Evolutionary conservation across 139 green algal species (phyloP), one percentile per base, ranked within the genome.

Genomic region (Ettlia oleoabundans): DNA sequence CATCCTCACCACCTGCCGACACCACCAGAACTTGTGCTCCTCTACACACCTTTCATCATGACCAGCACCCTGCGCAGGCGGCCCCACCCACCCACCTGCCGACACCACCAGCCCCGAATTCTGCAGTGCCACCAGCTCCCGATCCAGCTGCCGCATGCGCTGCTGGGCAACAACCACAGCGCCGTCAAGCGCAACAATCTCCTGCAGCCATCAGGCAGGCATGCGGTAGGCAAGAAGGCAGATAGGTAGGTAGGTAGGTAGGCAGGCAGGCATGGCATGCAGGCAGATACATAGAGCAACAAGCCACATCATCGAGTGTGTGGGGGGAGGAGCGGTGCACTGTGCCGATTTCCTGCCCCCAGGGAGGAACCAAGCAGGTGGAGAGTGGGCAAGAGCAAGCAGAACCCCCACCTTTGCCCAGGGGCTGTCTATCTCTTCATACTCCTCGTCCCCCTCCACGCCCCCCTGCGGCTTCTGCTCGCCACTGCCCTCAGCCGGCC

Each of bases 81-180:
- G n/a, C n/a, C n/a, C n/a, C n/a, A n/a, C n/a, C n/a, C n/a, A n/a
- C 75, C 8, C 58, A 71, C 75, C 75, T 4, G 40, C 75, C 38
- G 62, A 33, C 40, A 70, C 38, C 15, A 71, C 33, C 26, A 72
- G 41, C 6, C 38, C 42, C 9, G 73, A 80, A 52, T 67, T 40
- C 35, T 80, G 73, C 73, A 81, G 75, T 3, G 75, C 62, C 24
- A 38, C 63, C 55, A 89, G 67, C 64, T 75, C 69, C 15, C 55
- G 65, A 43, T 82, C 67, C 74, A 87, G 41, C 41, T 76, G 80
- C n/a, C 84, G 79, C 41, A 83, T 41, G 35, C 66, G 40, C 10
- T 81, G 66, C 75, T 92, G 84, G 40, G 75, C 77, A 13, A 64
- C 77, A 4, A 81, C 84, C 78, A 94, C 43, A 64, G 53, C 32